Percentiles rank a stretch among this genome's conserved stretches.
These are phyloP conservation scores for Dendrobium huoshanense DNA, from an alignment of 106 monocot genomes.

Conservation along the genomic window DNA sequence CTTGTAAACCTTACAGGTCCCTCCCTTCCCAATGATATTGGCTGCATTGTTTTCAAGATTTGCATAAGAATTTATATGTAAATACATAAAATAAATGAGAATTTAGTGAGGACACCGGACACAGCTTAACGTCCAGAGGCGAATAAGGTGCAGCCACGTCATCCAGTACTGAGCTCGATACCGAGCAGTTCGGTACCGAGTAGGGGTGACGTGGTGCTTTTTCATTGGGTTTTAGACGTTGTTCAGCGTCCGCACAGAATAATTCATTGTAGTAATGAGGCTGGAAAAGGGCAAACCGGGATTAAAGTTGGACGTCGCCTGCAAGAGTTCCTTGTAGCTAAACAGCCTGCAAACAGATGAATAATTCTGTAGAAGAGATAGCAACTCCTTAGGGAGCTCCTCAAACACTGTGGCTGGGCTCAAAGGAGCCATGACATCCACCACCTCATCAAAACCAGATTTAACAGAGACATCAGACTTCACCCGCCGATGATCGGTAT, in stretches of 20 bases:
- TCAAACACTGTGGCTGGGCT: neutral
- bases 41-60: slow-evolving; percentile 20
- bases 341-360: slow-evolving; percentile 56
- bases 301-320: slow-evolving; percentile 63
- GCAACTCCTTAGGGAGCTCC: slow-evolving; percentile 32
- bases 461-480: neutral
- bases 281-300: slow-evolving; percentile 20
- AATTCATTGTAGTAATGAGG: no score
- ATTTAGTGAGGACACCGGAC: neutral
- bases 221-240: no score
- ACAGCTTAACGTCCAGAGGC: no score
- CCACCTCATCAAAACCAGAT: slow-evolving; percentile 5
- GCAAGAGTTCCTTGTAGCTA: slow-evolving; percentile 44
- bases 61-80: slow-evolving; percentile 5
- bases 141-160: no score
- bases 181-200: no score
- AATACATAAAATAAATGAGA: neutral
- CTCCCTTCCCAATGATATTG: slow-evolving; percentile 65
- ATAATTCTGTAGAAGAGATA: slow-evolving; percentile 42
- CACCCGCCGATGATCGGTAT: slow-evolving; percentile 18
- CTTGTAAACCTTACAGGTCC: slow-evolving; percentile 64
- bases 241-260: no score
- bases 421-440: slow-evolving; percentile 2
- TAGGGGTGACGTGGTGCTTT: no score
- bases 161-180: no score